Evolutionary conservation across 192 early-diverging fungal genomes (phyloP), one percentile per base, ranked within the genome.

Genomic region (Dissophora ornata): DNA sequence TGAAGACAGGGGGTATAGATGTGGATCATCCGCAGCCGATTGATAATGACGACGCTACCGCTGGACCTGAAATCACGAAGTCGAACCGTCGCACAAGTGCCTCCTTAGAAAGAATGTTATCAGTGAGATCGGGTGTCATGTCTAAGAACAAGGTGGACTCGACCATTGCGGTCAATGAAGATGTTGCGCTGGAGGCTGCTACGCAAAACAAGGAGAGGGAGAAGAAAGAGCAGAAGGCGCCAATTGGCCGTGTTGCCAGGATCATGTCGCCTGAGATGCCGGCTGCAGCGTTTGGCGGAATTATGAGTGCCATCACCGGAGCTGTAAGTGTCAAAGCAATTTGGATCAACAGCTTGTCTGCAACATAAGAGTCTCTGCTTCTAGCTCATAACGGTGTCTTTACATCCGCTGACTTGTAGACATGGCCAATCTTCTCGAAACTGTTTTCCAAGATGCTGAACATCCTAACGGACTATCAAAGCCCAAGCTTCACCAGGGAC

Each of bases 401-500:
- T 45, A 19, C 36, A 7, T 33, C 19, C 32, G 15, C 18, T 34
- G 25, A 26, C 19, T 32, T 42, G 34, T 46, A 65, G 62, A 65
- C 90, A 9, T 87, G 89, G 62, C 95, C 95, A 15, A 74, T 89
- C 24, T 97, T 95, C 73, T 87, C 93, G 21, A 80, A 95, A 25
- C 69, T 90, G 42, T 90, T 90, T 63, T 79, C 88, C 16, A 63
- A 69, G 48, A 79, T 79, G 56, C 33, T 79, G n/a, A 38, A 57
- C 22, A 44, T 63, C 18, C 51, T 79, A 8, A 29, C 67, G 6
- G 26, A 58, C n/a, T 18, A 57, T 18, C 15, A 30, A 30, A 65
- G 62, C 21, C 62, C 62, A 3, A 65, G n/a, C 13, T 60, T 74
- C 24, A 41, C 24, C 10, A 42, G 50, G 1, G 79, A 74, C n/a